A percentile compares a stretch with the other conserved stretches of the same genome.
These are phyloP conservation scores for Neoarthrinium moseri DNA, from an alignment of 2,329 filamentous ascomycete species.

Conservation along the genomic window DNA sequence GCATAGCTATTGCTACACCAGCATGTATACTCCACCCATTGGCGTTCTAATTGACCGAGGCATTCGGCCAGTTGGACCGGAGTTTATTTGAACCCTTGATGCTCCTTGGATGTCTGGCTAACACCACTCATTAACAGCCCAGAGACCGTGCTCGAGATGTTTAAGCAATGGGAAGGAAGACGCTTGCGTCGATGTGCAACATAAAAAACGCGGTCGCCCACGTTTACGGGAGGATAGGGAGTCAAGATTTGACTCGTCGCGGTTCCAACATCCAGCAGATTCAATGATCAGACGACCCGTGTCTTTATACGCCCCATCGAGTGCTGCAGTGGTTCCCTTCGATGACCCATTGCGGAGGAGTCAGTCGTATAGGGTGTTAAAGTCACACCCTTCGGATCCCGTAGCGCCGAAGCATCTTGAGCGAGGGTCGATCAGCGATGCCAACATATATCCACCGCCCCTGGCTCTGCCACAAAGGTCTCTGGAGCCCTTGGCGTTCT, in stretches of 20 bases:
- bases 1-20: no score
- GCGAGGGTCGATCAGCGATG: slow-evolving; percentile 46
- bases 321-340: slow-evolving; percentile 41
- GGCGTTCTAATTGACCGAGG: no score
- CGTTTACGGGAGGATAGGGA: slow-evolving; percentile 72
- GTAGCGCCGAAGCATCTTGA: slow-evolving; percentile 49
- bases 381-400: slow-evolving; percentile 51
- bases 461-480: slow-evolving; percentile 38
- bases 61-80: no score
- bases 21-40: no score
- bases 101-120: slow-evolving; percentile 3
- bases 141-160: slow-evolving; percentile 77
- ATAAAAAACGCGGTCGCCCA: slow-evolving; percentile 80
- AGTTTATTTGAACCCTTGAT: not conserved
- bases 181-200: slow-evolving; percentile 77
- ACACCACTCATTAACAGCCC: slow-evolving; percentile 47
- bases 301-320: slow-evolving; percentile 48
- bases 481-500: slow-evolving; percentile 55
- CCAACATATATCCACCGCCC: slow-evolving; percentile 46
- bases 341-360: slow-evolving; percentile 44
- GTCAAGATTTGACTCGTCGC: slow-evolving; percentile 52
- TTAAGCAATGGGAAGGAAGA: slow-evolving; percentile 78
- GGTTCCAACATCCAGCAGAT: slow-evolving; percentile 46
- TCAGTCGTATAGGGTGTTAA: slow-evolving; percentile 52
- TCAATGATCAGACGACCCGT: slow-evolving; percentile 46